Conservation (phyloP, 352 stramenopile species). For the Pythium aristosporum region DNA sequence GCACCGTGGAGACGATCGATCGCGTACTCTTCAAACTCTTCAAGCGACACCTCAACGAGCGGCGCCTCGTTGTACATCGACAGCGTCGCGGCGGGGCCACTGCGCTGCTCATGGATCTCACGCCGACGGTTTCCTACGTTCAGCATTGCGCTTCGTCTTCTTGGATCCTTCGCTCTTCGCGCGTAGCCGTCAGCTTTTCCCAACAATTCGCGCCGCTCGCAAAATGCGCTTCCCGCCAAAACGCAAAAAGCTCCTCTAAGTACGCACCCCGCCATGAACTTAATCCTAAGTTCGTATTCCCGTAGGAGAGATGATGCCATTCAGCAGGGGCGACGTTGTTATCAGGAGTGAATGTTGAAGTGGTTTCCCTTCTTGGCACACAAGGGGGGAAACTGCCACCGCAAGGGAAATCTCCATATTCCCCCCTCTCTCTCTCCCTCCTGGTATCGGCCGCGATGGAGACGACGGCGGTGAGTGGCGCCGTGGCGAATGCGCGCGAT, state of each 20-base stretch:
- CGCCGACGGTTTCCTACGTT: conserved; percentile 79
- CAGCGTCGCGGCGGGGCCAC: conserved; percentile 61
- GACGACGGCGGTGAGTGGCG: conserved; percentile 16
- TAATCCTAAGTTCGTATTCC: conserved; percentile 14
- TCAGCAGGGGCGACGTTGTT: conserved; percentile 11
- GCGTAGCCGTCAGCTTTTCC: background rate
- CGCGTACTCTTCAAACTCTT: conserved; percentile 98
- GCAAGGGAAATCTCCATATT: background rate
- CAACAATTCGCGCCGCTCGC: conserved; percentile 12
- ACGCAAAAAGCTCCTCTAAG: conserved; percentile 15
- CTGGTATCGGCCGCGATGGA: conserved; percentile 15
- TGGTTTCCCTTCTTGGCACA: conserved; percentile 11
- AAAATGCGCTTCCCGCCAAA: conserved; percentile 37
- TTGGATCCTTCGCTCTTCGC: background rate
- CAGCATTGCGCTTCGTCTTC: conserved; percentile 44
- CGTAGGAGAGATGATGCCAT: conserved; percentile 9
- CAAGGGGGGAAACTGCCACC: background rate
- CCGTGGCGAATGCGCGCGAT: conserved; percentile 47
- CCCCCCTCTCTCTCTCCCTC: background rate
- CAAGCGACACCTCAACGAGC: conserved; percentile 93
- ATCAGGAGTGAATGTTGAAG: conserved; percentile 21
- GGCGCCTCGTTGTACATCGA: conserved; percentile 95
- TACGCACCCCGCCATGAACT: conserved; percentile 5
- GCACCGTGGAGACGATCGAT: conserved; percentile 93
- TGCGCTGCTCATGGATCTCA: conserved; percentile 45